phyloP scores from a whole-genome alignment of 192 early-diverging fungal genomes.

The Gigaspora rosea region DNA sequence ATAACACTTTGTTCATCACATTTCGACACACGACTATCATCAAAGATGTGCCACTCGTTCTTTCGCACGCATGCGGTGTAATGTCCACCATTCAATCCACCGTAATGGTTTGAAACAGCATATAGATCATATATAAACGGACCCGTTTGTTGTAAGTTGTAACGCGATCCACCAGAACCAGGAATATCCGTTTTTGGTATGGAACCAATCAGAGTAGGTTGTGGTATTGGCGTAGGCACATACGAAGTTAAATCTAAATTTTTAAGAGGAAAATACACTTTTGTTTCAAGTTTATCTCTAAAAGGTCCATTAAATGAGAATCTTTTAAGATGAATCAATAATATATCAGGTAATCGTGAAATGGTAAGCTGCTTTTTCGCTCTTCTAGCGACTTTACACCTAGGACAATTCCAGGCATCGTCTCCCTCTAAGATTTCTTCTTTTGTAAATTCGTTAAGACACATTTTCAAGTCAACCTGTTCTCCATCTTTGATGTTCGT shows the following conservation, averaged over 20 bases:
- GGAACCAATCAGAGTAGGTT: not conserved
- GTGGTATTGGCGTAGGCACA: constrained; percentile 34
- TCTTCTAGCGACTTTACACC: constrained; percentile 72
- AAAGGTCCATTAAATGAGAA: constrained; percentile 93
- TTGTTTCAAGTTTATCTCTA: constrained; percentile 86
- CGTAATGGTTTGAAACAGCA: constrained; percentile 84
- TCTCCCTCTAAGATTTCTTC: constrained; percentile 88
- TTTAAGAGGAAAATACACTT: constrained; percentile 80
- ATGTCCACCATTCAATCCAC: constrained; percentile 71
- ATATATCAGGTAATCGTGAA: constrained; percentile 79
- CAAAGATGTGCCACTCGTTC: constrained; percentile 82
- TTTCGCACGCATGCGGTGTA: constrained; percentile 75
- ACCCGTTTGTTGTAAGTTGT: not conserved
- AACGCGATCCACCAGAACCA: too few relatives aligned
- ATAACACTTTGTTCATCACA: constrained; percentile 57
- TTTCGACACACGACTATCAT: constrained; percentile 72
- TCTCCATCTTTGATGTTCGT: constrained; percentile 43
- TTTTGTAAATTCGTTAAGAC: constrained; percentile 83
- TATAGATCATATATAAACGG: constrained; percentile 66
- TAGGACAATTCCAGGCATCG: constrained; percentile 88
- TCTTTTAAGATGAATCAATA: constrained; percentile 92
- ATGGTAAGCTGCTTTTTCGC: constrained; percentile 82
- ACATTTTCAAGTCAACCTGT: constrained; percentile 72
- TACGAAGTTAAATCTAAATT: constrained; percentile 63
- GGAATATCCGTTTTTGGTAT: not conserved